phyloP scores from a whole-genome alignment of 192 early-diverging fungal species.

The Haplosporangium gracile region DNA sequence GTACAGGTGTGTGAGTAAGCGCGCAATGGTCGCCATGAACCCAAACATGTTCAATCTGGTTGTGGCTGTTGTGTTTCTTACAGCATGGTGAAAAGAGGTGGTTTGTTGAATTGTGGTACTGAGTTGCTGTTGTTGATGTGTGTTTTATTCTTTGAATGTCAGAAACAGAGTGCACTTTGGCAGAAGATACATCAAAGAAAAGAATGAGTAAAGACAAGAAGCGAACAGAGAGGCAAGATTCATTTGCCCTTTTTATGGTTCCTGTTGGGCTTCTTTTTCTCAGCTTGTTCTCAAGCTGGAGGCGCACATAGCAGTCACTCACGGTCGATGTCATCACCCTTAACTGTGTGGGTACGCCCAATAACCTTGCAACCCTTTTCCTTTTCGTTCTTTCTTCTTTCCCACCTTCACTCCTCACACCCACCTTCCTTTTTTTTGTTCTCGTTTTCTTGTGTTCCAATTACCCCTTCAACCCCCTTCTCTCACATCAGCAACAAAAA shows the following conservation, averaged over 20 bases:
- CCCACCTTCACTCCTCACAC: neutral
- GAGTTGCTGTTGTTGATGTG: neutral
- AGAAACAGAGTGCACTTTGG: neutral
- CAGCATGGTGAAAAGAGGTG: slow-evolving; percentile 10
- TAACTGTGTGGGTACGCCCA: too few species aligned
- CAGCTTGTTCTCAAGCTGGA: too few species aligned
- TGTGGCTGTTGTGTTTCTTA: neutral
- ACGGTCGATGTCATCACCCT: too few species aligned
- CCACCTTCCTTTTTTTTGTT: neutral
- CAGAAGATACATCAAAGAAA: neutral
- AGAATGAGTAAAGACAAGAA: neutral
- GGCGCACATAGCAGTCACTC: too few species aligned
- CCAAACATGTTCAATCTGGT: neutral
- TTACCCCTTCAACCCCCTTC: neutral
- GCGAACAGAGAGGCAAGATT: neutral
- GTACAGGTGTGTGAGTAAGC: neutral
- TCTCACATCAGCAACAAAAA: neutral
- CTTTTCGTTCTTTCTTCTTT: neutral
- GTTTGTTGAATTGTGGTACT: neutral
- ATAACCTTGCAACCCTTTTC: neutral
- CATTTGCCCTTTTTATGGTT: neutral
- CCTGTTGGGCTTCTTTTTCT: neutral
- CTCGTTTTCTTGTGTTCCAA: neutral
- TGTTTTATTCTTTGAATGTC: neutral
- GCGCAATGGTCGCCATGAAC: neutral